A percentile compares a stretch with the other conserved stretches of the same genome.
Conservation (phyloP, 768 basidiomycete species). For the Suillus fuscotomentosus region DNA sequence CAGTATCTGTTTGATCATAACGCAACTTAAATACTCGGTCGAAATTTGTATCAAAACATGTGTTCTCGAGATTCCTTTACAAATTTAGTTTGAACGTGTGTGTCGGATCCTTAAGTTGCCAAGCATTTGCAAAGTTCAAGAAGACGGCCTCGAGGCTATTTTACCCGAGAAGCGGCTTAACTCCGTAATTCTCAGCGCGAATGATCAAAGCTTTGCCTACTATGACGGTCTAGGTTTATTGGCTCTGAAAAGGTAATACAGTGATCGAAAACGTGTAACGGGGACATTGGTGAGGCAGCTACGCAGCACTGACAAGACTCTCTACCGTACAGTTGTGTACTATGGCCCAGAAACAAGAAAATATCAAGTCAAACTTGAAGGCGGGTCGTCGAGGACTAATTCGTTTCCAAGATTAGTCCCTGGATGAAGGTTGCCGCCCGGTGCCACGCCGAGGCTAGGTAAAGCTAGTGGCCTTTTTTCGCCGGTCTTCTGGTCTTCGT, state of each 20-base stretch:
- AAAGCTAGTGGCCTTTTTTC: neutral
- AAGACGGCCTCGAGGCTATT: neutral
- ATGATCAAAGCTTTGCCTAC: neutral
- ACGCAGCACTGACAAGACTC: neutral
- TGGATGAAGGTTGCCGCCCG: conserved; percentile 5
- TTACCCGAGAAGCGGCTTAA: neutral
- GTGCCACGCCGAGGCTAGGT: conserved; percentile 8
- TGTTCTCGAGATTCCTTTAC: neutral
- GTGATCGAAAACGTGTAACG: neutral
- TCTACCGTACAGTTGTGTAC: neutral
- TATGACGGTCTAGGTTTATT: neutral
- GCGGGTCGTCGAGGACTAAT: neutral
- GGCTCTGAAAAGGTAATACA: neutral
- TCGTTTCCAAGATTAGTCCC: conserved; percentile 3
- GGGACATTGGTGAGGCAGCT: neutral
- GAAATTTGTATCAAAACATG: conserved; percentile 1
- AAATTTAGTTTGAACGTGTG: neutral
- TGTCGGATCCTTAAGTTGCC: neutral
- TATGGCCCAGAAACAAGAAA: neutral
- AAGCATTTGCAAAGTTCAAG: neutral
- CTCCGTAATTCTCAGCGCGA: neutral
- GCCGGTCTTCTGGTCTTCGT: conserved; percentile 1
- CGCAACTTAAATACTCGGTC: conserved; percentile 3
- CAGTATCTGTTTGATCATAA: conserved; percentile 3
- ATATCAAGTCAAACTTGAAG: neutral